These are phyloP conservation scores for Pseudomonodictys pantanalensis DNA, from an alignment of 495 filamentous ascomycete genomes.

Conservation along the genomic window DNA sequence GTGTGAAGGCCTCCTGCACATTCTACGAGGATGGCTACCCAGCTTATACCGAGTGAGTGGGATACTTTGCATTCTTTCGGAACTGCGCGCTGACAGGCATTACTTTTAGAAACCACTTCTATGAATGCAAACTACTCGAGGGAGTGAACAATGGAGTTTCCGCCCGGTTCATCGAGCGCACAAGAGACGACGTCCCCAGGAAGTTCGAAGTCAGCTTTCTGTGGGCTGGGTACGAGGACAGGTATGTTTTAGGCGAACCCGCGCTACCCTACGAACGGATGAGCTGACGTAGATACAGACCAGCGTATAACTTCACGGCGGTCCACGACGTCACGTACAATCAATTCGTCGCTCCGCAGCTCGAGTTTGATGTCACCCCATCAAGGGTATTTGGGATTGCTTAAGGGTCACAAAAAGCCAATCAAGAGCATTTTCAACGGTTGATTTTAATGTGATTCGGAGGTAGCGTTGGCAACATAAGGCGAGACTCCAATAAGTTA, in stretches of 20 bases:
- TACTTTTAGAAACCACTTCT: too few species aligned
- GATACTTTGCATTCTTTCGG: too few species aligned
- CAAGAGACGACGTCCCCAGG: background rate
- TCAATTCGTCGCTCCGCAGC: conserved; percentile 4
- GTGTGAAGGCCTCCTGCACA: conserved; percentile 9
- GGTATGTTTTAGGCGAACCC: too few species aligned
- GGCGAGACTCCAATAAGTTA: too few species aligned
- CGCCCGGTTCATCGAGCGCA: background rate
- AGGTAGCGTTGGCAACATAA: too few species aligned
- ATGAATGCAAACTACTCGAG: background rate
- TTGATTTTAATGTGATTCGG: too few species aligned
- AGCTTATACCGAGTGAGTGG: background rate
- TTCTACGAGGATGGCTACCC: background rate
- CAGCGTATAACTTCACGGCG: conserved; percentile 3
- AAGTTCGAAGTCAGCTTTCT: conserved; percentile 6
- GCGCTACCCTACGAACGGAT: background rate
- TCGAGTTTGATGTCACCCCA: conserved; percentile 6
- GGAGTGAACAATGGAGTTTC: conserved; percentile 12
- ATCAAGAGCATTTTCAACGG: too few species aligned
- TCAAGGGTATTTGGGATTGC: background rate
- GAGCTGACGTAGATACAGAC: background rate
- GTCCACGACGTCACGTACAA: background rate
- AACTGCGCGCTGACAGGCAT: too few species aligned
- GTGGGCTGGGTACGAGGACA: conserved; percentile 2
- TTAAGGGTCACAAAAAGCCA: too few species aligned